A percentile compares a stretch with the other conserved stretches of the same genome.
These are phyloP conservation scores for Coccomyxa subellipsoidea DNA, from an alignment of 163 green algal genomes.

Conservation along the genomic window DNA sequence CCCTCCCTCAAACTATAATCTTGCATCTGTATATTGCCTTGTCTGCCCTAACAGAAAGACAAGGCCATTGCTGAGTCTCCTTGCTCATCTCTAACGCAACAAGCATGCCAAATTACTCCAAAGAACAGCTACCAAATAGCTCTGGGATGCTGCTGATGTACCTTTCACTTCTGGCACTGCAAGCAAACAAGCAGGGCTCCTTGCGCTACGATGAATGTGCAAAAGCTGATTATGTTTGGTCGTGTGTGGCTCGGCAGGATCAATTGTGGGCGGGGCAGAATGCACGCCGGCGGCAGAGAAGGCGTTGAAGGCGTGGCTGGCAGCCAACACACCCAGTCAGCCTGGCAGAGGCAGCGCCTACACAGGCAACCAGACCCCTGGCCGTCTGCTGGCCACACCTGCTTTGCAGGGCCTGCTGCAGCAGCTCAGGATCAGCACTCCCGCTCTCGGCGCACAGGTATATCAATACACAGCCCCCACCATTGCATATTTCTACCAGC, in stretches of 20 bases:
- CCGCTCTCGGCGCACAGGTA: background rate
- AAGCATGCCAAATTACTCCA: no score
- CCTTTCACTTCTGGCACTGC: no score
- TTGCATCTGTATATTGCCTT: background rate
- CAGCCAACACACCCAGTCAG: background rate
- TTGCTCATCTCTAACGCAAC: no score
- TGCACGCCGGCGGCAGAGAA: background rate
- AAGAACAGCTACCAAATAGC: no score
- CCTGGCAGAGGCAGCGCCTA: constrained; percentile 1
- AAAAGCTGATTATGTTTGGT: background rate
- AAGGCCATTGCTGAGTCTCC: no score
- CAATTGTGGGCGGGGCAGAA: background rate
- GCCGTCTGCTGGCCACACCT: background rate
- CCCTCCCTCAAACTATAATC: background rate
- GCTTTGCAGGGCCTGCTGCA: background rate
- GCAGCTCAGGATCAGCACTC: constrained; percentile 3
- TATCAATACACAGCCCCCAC: no score
- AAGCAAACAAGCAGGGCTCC: no score
- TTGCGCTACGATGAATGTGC: background rate
- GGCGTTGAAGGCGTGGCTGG: constrained; percentile 3
- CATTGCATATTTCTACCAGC: background rate
- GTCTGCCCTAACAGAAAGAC: no score
- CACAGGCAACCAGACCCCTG: background rate
- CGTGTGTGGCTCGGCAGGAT: background rate
- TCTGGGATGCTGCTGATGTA: no score